Evolutionary conservation across 1,139 yeast genomes (phyloP), one percentile per base, ranked within the genome.

Genomic region (Suhomyces guaymorum): DNA sequence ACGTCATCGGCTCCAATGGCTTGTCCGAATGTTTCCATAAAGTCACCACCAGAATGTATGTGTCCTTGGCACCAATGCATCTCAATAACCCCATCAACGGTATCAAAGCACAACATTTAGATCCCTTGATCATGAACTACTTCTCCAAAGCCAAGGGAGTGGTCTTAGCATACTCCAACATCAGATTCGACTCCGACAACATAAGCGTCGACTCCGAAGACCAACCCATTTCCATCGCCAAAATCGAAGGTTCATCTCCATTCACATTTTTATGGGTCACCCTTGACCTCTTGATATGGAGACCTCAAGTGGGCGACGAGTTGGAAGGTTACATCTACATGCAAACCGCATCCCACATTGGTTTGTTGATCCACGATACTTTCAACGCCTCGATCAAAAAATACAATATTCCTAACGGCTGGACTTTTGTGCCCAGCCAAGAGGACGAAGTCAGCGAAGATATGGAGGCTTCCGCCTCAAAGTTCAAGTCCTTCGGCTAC

Each of bases 331-430:
- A 80, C 66, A 75, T 86, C 39, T 88, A 88, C 64, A 80, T 92
- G 76, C 97, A 90, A 66, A 83, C 97, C 1, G 96, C 96, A 11
- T 84, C 96, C 7, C 98, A 92, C 56, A 82, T 94, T 52, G 97
- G 97, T 42, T 70, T 92, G 45, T 73, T 92, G 48, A 73, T 92
- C 35, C 92, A 87, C 57, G 97, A 92, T 61, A 87, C 95, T 1
- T 92, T 92, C 67, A 94, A 92, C 63, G 97, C 97, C 21, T 81
- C 94, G 35, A 88, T 92, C 46, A 87, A 86, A 59, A 81, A 86
- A 58, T 82, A 75, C 55, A 80, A 79, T 49, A 88, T 92, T 44
- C 98, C 98, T 12, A 63, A 66, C 26, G 76, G 70, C 34, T 92
- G 98, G 98, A 66, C 68, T 22, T 92, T 90, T 60, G 73, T 84